phyloP scores from a whole-genome alignment of 306 rosid genomes.

The Begonia masoniana region DNA sequence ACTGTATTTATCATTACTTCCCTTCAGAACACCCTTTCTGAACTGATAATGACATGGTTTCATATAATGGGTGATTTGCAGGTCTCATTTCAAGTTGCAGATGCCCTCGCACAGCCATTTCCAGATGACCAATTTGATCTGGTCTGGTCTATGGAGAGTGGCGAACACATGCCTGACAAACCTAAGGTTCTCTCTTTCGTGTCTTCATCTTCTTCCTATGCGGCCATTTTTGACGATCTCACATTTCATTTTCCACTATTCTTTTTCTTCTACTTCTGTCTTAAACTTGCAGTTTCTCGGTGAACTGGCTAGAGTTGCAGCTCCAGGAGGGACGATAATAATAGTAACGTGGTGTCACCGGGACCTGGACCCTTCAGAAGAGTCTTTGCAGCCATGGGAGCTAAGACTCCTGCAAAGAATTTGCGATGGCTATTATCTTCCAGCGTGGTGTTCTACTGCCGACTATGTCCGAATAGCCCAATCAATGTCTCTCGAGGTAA shows the following conservation, averaged over 20 bases:
- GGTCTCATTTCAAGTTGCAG: constrained; percentile 78
- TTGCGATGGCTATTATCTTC: constrained; percentile 69
- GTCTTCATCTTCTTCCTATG: background rate
- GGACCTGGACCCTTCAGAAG: constrained; percentile 57
- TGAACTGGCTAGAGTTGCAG: constrained; percentile 83
- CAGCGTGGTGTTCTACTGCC: constrained; percentile 88
- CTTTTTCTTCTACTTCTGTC: constrained; percentile 1
- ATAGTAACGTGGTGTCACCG: constrained; percentile 95
- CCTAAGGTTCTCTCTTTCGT: constrained; percentile 32
- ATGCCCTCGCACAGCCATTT: constrained; percentile 81
- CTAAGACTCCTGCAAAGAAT: constrained; percentile 52
- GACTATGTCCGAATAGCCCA: constrained; percentile 52
- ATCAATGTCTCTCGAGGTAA: constrained; percentile 50
- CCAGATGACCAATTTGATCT: constrained; percentile 61
- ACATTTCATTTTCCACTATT: background rate
- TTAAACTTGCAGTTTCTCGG: constrained; percentile 47
- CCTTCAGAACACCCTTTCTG: background rate
- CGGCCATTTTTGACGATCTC: background rate
- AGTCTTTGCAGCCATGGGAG: constrained; percentile 58
- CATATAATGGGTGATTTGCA: constrained; percentile 19
- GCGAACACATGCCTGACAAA: constrained; percentile 98
- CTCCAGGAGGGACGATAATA: constrained; percentile 73
- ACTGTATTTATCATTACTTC: constrained; percentile 20
- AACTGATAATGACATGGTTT: background rate
- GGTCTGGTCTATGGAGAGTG: constrained; percentile 98